A percentile compares a stretch with the other conserved stretches of the same genome.
These are phyloP conservation scores for Rhazya stricta DNA, from an alignment of 257 asterid species.

Conservation along the genomic window DNA sequence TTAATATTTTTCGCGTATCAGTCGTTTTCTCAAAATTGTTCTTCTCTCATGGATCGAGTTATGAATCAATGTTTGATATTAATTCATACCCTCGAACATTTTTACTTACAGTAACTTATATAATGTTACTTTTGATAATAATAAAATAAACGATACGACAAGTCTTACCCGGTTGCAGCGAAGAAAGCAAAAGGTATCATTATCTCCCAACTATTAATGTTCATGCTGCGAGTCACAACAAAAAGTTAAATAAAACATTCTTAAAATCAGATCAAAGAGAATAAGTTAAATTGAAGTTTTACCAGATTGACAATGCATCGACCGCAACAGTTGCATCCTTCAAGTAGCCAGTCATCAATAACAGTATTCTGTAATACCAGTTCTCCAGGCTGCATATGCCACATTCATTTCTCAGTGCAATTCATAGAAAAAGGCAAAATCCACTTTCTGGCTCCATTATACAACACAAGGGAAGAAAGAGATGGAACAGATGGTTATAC, in stretches of 20 bases:
- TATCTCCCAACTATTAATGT: slow-evolving; percentile 53
- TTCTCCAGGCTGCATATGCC: slow-evolving; percentile 48
- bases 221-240: slow-evolving; percentile 30
- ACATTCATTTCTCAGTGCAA: not conserved
- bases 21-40: too few species aligned
- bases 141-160: not conserved
- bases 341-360: slow-evolving; percentile 46
- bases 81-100: too few species aligned
- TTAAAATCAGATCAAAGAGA: not conserved
- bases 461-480: not conserved
- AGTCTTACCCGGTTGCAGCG: slow-evolving; percentile 46
- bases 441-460: too few species aligned
- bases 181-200: slow-evolving; percentile 51
- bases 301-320: slow-evolving; percentile 58
- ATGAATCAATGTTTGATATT: too few species aligned
- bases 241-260: not conserved
- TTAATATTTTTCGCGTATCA: too few species aligned
- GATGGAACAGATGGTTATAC: slow-evolving; percentile 17
- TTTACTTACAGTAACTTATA: too few species aligned
- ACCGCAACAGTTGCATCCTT: slow-evolving; percentile 39
- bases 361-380: slow-evolving; percentile 55
- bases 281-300: not conserved
- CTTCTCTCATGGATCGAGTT: too few species aligned
- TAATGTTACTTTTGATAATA: too few species aligned
- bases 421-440: not conserved